Conservation (phyloP, 345 rosid species). For the Gossypium turneri region DNA sequence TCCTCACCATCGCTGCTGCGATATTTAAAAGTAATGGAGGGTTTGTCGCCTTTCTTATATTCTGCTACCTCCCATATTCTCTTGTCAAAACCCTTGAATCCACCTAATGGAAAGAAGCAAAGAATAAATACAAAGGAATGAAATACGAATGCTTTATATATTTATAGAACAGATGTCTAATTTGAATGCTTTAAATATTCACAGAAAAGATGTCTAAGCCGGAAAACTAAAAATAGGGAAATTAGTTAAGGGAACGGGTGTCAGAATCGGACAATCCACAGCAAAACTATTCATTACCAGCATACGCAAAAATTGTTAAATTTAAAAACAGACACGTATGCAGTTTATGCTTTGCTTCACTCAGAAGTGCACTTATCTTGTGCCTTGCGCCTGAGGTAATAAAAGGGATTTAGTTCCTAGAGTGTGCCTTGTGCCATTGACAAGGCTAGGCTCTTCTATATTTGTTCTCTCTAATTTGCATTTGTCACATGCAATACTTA, state of each 20-base stretch:
- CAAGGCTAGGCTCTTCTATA: background rate
- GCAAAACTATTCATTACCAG: background rate
- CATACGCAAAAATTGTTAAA: background rate
- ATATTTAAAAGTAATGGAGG: constrained; percentile 71
- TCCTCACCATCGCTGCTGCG: constrained; percentile 77
- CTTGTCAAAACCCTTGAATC: constrained; percentile 82
- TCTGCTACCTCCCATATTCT: constrained; percentile 70
- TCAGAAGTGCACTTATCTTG: too few species aligned
- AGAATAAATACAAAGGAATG: background rate
- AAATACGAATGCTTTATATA: background rate
- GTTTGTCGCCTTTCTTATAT: constrained; percentile 53
- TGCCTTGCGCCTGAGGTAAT: too few species aligned
- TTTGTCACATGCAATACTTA: background rate
- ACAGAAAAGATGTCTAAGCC: too few species aligned
- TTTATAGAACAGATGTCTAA: background rate
- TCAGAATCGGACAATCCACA: background rate
- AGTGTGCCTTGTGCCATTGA: too few species aligned
- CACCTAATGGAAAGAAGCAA: constrained; percentile 46
- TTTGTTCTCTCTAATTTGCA: background rate
- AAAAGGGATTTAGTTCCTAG: too few species aligned
- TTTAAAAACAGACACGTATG: background rate
- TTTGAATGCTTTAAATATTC: too few species aligned
- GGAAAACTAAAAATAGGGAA: background rate
- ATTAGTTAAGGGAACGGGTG: background rate
- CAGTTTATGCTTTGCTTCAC: too few species aligned